Percentiles rank a stretch among this genome's conserved stretches.
Evolutionary conservation across 2,329 filamentous ascomycete species (phyloP).

Genomic region (Sporothrix euskadiensis): DNA sequence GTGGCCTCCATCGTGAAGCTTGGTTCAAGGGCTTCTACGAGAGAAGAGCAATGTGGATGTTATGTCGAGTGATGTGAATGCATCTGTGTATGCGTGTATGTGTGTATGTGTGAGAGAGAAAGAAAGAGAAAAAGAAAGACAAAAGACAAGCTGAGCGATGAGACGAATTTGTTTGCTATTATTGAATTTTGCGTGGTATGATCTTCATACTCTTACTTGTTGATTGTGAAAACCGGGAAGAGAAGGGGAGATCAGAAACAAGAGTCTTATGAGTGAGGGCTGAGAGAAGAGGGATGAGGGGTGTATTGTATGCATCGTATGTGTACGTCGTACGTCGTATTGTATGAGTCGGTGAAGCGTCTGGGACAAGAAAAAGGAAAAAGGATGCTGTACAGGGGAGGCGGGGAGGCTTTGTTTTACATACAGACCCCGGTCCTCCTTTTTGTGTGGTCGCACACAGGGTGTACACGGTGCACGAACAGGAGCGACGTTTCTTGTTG

Average conservation of each 20-base stretch:
- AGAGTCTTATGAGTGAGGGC: constrained; percentile 10
- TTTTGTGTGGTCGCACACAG: not conserved
- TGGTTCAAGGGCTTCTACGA: not conserved
- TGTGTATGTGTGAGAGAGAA: not conserved
- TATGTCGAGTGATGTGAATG: not conserved
- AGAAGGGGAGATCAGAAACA: not conserved
- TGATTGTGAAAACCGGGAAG: not conserved
- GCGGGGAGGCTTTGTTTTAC: constrained; percentile 18
- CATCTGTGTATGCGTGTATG: not conserved
- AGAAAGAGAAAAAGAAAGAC: not conserved
- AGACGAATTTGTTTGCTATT: not conserved
- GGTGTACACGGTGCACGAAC: not conserved
- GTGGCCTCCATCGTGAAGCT: constrained; percentile 36
- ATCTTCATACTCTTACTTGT: not conserved
- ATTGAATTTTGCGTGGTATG: not conserved
- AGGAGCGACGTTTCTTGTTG: not conserved
- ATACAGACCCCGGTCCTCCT: constrained; percentile 2
- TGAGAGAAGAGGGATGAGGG: not conserved
- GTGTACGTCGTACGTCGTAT: not conserved
- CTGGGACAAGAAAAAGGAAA: not conserved
- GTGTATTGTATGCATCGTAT: not conserved
- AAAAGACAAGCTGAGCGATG: not conserved
- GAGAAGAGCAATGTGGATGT: not conserved
- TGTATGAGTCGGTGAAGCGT: not conserved
- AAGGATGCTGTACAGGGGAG: not conserved